Evolutionary conservation across 1,284 basidiomycete species (phyloP).

Genomic region (Caloboletus inedulis): DNA sequence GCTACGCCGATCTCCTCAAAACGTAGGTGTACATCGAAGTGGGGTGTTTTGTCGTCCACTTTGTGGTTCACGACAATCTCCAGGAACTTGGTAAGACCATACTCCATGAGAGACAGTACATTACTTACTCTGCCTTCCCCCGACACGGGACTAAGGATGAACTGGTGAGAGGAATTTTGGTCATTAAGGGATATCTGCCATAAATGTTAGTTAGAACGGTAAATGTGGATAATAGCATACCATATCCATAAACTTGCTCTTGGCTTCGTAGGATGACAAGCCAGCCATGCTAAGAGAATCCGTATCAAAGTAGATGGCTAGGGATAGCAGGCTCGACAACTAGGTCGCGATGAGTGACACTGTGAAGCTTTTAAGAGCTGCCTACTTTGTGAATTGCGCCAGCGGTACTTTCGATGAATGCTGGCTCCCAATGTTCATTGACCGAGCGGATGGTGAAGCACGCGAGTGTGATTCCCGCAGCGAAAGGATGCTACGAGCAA

Average conservation of each 20-base stretch:
- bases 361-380: not conserved
- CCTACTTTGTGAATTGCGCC: constrained; percentile 88
- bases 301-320: constrained; percentile 96
- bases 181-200: constrained; percentile 64
- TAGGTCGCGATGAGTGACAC: constrained; percentile 32
- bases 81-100: constrained; percentile 5
- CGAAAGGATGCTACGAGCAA: constrained; percentile 80
- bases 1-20: constrained; percentile 96
- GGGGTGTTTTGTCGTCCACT: constrained; percentile 70
- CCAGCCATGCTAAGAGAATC: constrained; percentile 84
- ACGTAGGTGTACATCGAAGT: constrained; percentile 85
- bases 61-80: constrained; percentile 85
- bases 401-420: constrained; percentile 90
- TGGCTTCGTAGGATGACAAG: constrained; percentile 62
- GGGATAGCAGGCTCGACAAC: constrained; percentile 84
- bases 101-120: not conserved
- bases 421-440: constrained; percentile 87
- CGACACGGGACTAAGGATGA: constrained; percentile 93
- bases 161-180: constrained; percentile 75
- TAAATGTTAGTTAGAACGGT: constrained; percentile 5
- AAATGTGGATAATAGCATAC: constrained; percentile 36
- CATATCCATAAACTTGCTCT: constrained; percentile 77
- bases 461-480: constrained; percentile 89
- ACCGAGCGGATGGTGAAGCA: constrained; percentile 95
- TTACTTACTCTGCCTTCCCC: constrained; percentile 82